Conservation (phyloP, 192 early-diverging fungal species). For the Podila epigama region DNA sequence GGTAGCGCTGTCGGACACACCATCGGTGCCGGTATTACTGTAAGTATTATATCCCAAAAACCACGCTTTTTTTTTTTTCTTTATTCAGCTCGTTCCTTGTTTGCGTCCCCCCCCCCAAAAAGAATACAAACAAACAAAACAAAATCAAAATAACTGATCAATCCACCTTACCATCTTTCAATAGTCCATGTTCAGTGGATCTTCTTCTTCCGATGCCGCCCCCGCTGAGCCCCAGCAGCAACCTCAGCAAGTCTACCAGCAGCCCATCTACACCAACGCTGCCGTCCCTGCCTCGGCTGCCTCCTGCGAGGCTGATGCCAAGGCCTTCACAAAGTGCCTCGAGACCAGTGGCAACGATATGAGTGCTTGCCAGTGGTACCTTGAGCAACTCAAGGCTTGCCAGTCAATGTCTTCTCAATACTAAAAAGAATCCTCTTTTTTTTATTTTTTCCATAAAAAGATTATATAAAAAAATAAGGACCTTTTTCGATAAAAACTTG, state of each 20-base stretch:
- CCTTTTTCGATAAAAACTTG: background rate
- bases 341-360: constrained; percentile 84
- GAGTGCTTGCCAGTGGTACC: constrained; percentile 86
- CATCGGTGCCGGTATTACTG: constrained; percentile 87
- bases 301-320: constrained; percentile 77
- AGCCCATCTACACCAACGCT: constrained; percentile 49
- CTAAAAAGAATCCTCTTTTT: constrained; percentile 32
- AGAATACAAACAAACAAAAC: background rate
- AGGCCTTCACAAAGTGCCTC: constrained; percentile 87
- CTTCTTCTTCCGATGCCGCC: constrained; percentile 49
- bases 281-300: constrained; percentile 33
- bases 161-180: background rate
- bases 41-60: constrained; percentile 72
- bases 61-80: constrained; percentile 42
- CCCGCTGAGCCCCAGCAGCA: constrained; percentile 47
- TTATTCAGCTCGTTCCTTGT: background rate
- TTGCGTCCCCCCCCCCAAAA: constrained; percentile 46
- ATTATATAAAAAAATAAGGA: background rate
- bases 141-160: background rate
- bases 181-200: constrained; percentile 59
- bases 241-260: constrained; percentile 46
- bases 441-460: background rate
- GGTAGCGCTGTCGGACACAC: constrained; percentile 93
- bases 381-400: constrained; percentile 87
- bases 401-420: constrained; percentile 51